A percentile compares a stretch with the other conserved stretches of the same genome.
Conservation (phyloP, 1,284 basidiomycete genomes). For the Leccinum fallax region DNA sequence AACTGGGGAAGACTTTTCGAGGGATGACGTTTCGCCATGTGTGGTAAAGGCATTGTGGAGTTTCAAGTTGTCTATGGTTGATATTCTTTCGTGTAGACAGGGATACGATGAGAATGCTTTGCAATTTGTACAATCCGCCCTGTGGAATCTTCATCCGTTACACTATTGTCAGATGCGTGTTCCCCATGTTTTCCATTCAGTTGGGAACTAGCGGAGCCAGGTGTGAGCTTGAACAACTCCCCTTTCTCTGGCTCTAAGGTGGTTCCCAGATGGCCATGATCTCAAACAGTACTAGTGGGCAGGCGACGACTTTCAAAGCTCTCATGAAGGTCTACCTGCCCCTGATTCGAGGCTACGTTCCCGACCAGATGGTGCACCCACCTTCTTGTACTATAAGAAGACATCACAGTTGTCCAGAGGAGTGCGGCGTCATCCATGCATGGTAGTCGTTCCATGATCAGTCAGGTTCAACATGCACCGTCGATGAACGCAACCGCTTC, state of each 20-base stretch:
- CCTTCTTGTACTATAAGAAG: no score
- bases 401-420: no score
- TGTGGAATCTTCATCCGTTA: neutral
- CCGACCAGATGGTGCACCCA: no score
- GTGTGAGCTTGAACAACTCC: no score
- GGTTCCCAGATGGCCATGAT: no score
- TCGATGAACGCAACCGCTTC: slow-evolving; percentile 9
- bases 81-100: neutral
- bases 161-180: neutral
- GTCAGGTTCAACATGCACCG: neutral
- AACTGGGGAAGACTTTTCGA: slow-evolving; percentile 23
- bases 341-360: no score
- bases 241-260: no score
- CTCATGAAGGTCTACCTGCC: no score
- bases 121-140: neutral
- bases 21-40: slow-evolving; percentile 29
- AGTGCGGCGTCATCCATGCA: no score
- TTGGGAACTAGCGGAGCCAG: neutral
- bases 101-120: neutral
- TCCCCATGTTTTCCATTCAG: neutral
- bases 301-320: no score
- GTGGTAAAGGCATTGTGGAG: slow-evolving; percentile 22
- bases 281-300: no score
- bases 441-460: neutral
- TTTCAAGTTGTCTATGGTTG: neutral